phyloP scores from a whole-genome alignment of 2,329 filamentous ascomycete genomes.

The Cucurbitaria berberidis region DNA sequence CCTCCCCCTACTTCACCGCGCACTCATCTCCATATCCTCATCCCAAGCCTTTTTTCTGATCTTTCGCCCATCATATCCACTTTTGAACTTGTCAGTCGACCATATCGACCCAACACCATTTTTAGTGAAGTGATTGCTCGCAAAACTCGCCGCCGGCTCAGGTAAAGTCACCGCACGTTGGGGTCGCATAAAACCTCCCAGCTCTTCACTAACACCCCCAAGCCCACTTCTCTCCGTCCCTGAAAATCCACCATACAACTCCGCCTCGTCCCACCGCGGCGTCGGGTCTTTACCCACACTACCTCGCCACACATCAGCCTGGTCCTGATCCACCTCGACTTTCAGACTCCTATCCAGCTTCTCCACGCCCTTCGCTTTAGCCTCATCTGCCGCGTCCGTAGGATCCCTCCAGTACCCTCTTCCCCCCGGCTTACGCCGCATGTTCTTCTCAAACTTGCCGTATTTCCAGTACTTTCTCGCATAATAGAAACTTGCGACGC shows the following conservation, averaged over 20 bases:
- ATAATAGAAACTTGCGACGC: constrained; percentile 6
- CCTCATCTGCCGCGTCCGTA: background rate
- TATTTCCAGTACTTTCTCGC: constrained; percentile 5
- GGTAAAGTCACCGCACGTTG: background rate
- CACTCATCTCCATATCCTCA: constrained; percentile 2
- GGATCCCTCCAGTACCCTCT: constrained; percentile 9
- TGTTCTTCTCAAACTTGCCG: constrained; percentile 4
- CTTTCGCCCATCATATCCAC: constrained; percentile 3
- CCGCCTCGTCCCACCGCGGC: background rate
- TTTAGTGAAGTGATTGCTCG: background rate
- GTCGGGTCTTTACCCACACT: background rate
- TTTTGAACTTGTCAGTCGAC: background rate
- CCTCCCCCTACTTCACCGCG: background rate
- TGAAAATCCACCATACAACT: background rate
- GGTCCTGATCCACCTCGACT: background rate
- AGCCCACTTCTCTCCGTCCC: too few species aligned
- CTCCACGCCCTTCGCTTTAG: background rate
- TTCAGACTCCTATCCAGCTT: background rate
- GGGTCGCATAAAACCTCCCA: background rate
- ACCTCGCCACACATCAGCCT: background rate
- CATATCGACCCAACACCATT: constrained; percentile 3
- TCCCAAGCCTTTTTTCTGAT: background rate
- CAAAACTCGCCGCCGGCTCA: background rate
- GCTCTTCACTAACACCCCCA: background rate
- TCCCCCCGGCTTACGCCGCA: background rate